Evolutionary conservation across 352 stramenopile genomes (phyloP).

Genomic region (Aphanomyces stellatus): DNA sequence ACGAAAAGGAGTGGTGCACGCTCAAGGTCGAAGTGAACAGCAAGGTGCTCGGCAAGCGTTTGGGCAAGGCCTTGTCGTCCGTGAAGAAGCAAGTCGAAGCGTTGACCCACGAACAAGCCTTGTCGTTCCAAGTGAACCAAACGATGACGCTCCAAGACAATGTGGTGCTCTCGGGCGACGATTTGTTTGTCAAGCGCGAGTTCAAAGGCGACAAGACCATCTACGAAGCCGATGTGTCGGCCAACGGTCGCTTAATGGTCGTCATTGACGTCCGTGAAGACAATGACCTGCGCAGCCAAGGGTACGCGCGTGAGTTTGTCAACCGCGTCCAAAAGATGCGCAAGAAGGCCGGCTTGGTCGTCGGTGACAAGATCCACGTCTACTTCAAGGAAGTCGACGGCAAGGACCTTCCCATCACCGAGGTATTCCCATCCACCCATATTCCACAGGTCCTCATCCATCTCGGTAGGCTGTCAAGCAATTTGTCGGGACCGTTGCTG

Average conservation of each 20-base stretch:
- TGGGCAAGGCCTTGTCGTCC: conserved; percentile 95
- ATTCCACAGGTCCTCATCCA: neutral
- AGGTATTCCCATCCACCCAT: conserved; percentile 1
- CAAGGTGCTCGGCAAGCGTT: conserved; percentile 90
- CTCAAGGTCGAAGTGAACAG: conserved; percentile 93
- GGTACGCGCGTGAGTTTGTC: conserved; percentile 93
- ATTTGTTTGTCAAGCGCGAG: conserved; percentile 90
- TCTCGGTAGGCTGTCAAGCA: conserved; percentile 34
- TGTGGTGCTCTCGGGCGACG: conserved; percentile 75
- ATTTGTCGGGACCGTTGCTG: conserved; percentile 47
- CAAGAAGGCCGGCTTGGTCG: conserved; percentile 92
- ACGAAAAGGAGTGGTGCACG: conserved; percentile 89
- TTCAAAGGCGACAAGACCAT: conserved; percentile 91
- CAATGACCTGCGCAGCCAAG: conserved; percentile 91
- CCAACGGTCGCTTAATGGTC: conserved; percentile 89
- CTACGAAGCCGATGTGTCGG: conserved; percentile 85
- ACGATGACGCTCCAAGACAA: conserved; percentile 67
- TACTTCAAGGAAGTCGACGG: conserved; percentile 84
- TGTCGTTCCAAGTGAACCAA: conserved; percentile 58
- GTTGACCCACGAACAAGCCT: conserved; percentile 63
- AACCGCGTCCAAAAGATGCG: conserved; percentile 98
- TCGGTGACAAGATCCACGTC: conserved; percentile 95
- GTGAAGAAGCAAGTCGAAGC: conserved; percentile 79
- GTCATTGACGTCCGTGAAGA: conserved; percentile 94
- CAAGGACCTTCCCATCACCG: conserved; percentile 43